These are phyloP conservation scores for Kwoniella sp. DNA, from an alignment of 768 basidiomycete genomes.

Conservation along the genomic window DNA sequence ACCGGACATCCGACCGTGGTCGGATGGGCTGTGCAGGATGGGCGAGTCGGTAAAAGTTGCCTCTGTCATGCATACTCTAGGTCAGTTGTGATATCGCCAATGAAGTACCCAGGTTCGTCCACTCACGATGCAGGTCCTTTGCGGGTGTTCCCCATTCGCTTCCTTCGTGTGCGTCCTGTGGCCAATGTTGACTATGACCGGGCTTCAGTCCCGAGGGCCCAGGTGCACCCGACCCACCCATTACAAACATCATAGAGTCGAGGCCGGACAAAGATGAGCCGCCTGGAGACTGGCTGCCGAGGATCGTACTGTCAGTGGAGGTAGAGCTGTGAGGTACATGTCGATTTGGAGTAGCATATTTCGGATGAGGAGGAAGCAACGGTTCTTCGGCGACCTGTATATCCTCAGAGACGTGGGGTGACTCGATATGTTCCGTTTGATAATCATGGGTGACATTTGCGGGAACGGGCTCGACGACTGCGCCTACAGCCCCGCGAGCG, in stretches of 20 bases:
- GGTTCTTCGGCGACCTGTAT: conserved; percentile 14
- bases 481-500: conserved; percentile 29
- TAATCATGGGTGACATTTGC: conserved; percentile 7
- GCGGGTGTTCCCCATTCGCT: conserved; percentile 53
- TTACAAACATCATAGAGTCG: conserved; percentile 46
- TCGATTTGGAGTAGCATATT: conserved; percentile 34
- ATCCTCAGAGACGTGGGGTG: conserved; percentile 3
- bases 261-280: conserved; percentile 34
- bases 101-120: background rate
- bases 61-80: conserved; percentile 9
- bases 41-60: conserved; percentile 28
- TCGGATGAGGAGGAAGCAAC: conserved; percentile 24
- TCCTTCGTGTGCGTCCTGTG: conserved; percentile 36
- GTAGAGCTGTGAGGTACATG: conserved; percentile 31
- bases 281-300: conserved; percentile 36
- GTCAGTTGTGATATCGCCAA: background rate
- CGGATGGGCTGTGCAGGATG: conserved; percentile 9
- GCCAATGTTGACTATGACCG: conserved; percentile 28
- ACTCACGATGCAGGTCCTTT: conserved; percentile 33
- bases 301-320: conserved; percentile 28
- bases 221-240: conserved; percentile 23
- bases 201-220: conserved; percentile 11
- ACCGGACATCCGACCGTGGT: background rate
- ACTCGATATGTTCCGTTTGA: conserved; percentile 7
- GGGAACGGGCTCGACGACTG: conserved; percentile 18